Evolutionary conservation across 225 moss, liverwort and hornwort genomes (phyloP).

Genomic region (Rhytidiadelphus loreus): DNA sequence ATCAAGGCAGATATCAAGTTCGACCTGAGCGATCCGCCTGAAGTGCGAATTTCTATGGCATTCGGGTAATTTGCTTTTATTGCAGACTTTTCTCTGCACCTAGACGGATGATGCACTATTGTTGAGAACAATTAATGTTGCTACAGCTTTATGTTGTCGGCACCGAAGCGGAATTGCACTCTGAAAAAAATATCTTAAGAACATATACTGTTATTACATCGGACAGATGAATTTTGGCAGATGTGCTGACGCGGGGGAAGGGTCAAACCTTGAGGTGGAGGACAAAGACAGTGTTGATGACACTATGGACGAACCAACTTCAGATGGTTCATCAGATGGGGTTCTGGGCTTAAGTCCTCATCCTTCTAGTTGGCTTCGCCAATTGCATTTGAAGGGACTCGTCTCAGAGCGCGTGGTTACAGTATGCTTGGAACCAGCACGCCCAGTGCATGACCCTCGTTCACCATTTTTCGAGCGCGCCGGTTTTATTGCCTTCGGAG

Average conservation of each 20-base stretch:
- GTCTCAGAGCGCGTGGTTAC: not conserved
- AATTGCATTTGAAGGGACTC: not conserved
- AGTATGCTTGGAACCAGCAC: constrained; percentile 7
- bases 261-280: not conserved
- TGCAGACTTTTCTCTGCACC: not conserved
- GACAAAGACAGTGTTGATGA: not conserved
- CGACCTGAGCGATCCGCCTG: not conserved
- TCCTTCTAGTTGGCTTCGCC: not conserved
- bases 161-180: not conserved
- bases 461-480: not conserved
- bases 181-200: not conserved
- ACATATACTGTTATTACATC: not conserved
- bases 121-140: not conserved
- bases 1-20: not conserved
- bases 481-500: constrained; percentile 15
- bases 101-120: not conserved
- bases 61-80: not conserved
- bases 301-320: not conserved
- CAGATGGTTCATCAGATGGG: not conserved
- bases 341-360: constrained; percentile 3
- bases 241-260: not conserved
- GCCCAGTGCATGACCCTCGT: not conserved
- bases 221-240: not conserved
- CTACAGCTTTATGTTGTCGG: not conserved
- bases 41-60: not conserved